These are phyloP conservation scores for Suaeda aralocaspica DNA, from an alignment of 148 eudicot species.

Conservation along the genomic window DNA sequence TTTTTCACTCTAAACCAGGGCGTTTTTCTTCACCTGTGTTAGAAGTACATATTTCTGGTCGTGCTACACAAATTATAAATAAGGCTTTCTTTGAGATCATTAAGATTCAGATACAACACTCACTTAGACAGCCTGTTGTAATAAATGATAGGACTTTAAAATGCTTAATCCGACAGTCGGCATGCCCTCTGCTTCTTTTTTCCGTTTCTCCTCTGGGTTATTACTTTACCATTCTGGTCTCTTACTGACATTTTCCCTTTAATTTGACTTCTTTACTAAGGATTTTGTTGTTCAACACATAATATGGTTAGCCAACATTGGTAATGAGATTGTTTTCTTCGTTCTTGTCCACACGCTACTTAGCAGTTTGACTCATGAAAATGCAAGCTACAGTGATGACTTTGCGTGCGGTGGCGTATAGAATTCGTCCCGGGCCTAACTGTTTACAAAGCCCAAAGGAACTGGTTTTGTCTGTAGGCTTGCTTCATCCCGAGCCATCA, in stretches of 20 bases:
- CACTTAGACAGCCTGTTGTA: not conserved
- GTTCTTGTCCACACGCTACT: constrained; percentile 64
- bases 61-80: not conserved
- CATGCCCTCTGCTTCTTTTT: too few relatives aligned
- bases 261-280: not conserved
- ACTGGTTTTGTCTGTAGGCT: constrained; percentile 91
- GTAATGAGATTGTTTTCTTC: constrained; percentile 15
- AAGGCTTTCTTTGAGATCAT: not conserved
- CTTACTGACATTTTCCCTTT: not conserved
- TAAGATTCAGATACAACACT: not conserved
- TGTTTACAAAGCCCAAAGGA: constrained; percentile 85
- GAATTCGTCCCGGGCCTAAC: constrained; percentile 85
- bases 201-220: too few relatives aligned
- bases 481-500: constrained; percentile 88
- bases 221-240: not conserved
- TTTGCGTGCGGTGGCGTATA: constrained; percentile 70
- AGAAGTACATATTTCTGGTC: constrained; percentile 4
- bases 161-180: too few relatives aligned
- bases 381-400: constrained; percentile 79
- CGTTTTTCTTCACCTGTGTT: constrained; percentile 7
- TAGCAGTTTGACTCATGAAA: constrained; percentile 63
- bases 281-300: not conserved
- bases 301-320: not conserved
- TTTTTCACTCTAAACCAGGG: too few relatives aligned
- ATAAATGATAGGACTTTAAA: too few relatives aligned